phyloP scores from a whole-genome alignment of 129 eudicot genomes.

The Rutidosis leptorrhynchoides region DNA sequence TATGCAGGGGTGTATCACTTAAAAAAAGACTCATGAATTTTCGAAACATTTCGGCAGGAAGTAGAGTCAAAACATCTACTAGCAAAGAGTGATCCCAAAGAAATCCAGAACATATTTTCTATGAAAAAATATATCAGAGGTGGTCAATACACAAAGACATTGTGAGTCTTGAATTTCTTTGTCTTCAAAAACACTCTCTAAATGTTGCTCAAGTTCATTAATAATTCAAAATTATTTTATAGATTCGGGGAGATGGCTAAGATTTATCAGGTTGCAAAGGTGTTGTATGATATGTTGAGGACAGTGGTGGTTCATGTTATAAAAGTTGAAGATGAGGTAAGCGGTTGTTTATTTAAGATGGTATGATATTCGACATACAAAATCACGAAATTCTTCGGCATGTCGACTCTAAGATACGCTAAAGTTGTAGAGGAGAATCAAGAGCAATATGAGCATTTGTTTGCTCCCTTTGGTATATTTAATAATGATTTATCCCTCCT shows the following conservation, averaged over 20 bases:
- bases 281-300: conserved; percentile 78
- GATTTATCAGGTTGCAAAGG: conserved; percentile 78
- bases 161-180: conserved; percentile 49
- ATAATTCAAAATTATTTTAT: conserved; percentile 15
- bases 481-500: conserved; percentile 14
- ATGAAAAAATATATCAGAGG: conserved; percentile 65
- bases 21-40: conserved; percentile 2
- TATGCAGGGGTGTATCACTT: background rate
- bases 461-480: background rate
- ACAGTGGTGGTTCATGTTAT: conserved; percentile 65
- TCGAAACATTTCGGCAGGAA: conserved; percentile 50
- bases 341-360: conserved; percentile 11
- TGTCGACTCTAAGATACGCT: conserved; percentile 67
- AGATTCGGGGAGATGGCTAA: conserved; percentile 88
- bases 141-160: conserved; percentile 78
- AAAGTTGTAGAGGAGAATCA: conserved; percentile 74
- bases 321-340: conserved; percentile 66
- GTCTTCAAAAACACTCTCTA: conserved; percentile 3
- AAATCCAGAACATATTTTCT: conserved; percentile 75
- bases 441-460: conserved; percentile 59
- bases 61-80: conserved; percentile 44
- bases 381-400: background rate
- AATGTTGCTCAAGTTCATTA: background rate
- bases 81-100: conserved; percentile 64
- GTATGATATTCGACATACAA: conserved; percentile 5